Evolutionary conservation across 1,284 basidiomycete genomes (phyloP).

Genomic region (Stygiomarasmius scandens): DNA sequence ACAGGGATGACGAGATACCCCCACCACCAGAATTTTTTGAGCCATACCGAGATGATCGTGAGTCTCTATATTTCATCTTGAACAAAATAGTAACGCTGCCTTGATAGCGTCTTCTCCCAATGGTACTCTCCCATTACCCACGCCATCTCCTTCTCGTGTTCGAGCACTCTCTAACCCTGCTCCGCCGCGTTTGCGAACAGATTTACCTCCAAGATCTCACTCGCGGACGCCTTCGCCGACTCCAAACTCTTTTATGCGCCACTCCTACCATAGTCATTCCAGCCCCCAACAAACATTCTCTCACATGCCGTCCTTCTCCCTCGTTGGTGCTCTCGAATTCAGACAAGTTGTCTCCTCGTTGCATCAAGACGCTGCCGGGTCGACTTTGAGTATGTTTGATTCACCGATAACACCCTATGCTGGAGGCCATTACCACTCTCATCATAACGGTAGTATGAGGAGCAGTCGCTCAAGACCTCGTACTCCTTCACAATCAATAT

Average conservation of each 20-base stretch:
- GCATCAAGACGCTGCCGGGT: slow-evolving; percentile 60
- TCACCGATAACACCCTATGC: slow-evolving; percentile 70
- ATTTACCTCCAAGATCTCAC: slow-evolving; percentile 42
- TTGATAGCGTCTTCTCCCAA: slow-evolving; percentile 10
- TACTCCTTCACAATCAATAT: slow-evolving; percentile 25
- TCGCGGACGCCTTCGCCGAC: slow-evolving; percentile 40
- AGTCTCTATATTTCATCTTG: slow-evolving; percentile 24
- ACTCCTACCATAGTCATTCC: slow-evolving; percentile 20
- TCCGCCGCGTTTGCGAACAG: slow-evolving; percentile 44
- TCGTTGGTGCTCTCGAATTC: slow-evolving; percentile 93
- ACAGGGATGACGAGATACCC: slow-evolving; percentile 49
- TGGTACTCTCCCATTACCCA: slow-evolving; percentile 18
- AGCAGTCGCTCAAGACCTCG: slow-evolving; percentile 38
- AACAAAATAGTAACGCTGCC: neutral
- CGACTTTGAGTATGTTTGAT: slow-evolving; percentile 66
- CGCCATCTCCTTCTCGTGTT: slow-evolving; percentile 26
- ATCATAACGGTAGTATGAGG: slow-evolving; percentile 14
- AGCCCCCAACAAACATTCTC: slow-evolving; percentile 40
- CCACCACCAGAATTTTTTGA: slow-evolving; percentile 33
- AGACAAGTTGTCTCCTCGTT: slow-evolving; percentile 86
- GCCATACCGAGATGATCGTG: slow-evolving; percentile 67
- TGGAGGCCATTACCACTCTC: slow-evolving; percentile 69
- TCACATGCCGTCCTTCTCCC: slow-evolving; percentile 82
- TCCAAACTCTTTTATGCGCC: slow-evolving; percentile 13
- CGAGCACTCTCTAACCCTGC: slow-evolving; percentile 39